These are phyloP conservation scores for Capsicum baccatum DNA, from an alignment of 257 asterid species.

Conservation along the genomic window DNA sequence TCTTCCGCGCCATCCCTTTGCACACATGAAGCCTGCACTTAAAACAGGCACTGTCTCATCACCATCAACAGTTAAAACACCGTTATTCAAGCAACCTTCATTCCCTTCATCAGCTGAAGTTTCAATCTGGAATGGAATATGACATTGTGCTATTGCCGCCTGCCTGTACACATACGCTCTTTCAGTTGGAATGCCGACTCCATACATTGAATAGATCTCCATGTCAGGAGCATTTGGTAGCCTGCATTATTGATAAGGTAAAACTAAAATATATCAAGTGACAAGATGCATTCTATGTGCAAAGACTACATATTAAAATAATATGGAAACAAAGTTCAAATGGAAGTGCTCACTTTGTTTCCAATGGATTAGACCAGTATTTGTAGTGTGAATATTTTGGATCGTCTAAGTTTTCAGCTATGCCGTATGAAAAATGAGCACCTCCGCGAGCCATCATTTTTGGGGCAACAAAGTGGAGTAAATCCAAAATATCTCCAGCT, in stretches of 20 bases:
- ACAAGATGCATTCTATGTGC: background rate
- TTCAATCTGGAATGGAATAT: slow-evolving; percentile 78
- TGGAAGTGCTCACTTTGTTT: slow-evolving; percentile 67
- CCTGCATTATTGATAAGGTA: slow-evolving; percentile 41
- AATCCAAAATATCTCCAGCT: slow-evolving; percentile 73
- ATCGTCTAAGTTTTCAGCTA: slow-evolving; percentile 85
- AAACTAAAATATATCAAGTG: background rate
- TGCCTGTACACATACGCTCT: slow-evolving; percentile 70
- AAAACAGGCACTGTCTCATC: slow-evolving; percentile 81
- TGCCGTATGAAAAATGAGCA: slow-evolving; percentile 80
- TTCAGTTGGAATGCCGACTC: slow-evolving; percentile 78
- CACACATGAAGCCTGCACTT: slow-evolving; percentile 83
- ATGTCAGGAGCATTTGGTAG: slow-evolving; percentile 85
- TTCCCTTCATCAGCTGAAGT: slow-evolving; percentile 63
- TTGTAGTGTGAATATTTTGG: slow-evolving; percentile 75
- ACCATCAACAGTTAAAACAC: slow-evolving; percentile 70
- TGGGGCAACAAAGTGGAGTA: slow-evolving; percentile 77
- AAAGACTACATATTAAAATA: background rate
- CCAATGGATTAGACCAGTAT: slow-evolving; percentile 95
- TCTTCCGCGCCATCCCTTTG: slow-evolving; percentile 89
- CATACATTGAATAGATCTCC: slow-evolving; percentile 79
- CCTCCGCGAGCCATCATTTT: slow-evolving; percentile 84
- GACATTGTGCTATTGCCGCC: slow-evolving; percentile 61
- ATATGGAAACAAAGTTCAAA: background rate
- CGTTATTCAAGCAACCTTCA: slow-evolving; percentile 61